These are phyloP conservation scores for Besnoitia besnoiti DNA, from an alignment of 169 alveolate genomes.

Conservation along the genomic window DNA sequence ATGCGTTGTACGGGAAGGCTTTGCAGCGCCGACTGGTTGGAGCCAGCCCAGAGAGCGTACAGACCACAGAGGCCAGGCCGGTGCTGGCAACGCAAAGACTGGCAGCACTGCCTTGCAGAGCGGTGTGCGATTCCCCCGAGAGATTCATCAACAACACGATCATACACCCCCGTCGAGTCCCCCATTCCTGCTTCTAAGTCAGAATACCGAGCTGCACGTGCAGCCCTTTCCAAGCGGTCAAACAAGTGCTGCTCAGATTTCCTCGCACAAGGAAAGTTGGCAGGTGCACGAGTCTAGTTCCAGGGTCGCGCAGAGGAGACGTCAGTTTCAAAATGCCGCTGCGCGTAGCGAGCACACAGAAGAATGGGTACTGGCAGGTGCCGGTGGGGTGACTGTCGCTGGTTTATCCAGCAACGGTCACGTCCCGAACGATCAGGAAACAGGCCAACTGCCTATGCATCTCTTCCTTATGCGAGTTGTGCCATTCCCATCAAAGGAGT, in stretches of 20 bases:
- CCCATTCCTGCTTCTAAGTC: conserved; percentile 55
- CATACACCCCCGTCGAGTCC: conserved; percentile 31
- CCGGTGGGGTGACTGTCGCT: neutral
- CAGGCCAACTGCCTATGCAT: neutral
- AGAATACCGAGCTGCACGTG: conserved; percentile 61
- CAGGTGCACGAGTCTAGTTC: neutral
- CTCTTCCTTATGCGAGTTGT: neutral
- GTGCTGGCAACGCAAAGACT: neutral
- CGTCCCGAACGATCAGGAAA: neutral
- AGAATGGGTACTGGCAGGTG: neutral
- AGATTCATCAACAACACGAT: too few species aligned
- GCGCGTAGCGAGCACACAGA: neutral
- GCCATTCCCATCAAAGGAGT: neutral
- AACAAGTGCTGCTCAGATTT: neutral
- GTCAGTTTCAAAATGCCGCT: neutral
- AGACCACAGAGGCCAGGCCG: neutral
- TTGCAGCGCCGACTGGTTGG: neutral
- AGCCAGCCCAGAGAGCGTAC: neutral
- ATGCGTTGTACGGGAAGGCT: neutral
- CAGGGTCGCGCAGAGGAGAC: neutral
- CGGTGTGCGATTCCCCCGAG: too few species aligned
- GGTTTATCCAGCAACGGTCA: neutral
- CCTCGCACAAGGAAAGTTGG: neutral
- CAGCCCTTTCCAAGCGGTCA: neutral
- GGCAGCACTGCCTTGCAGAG: neutral